Evolutionary conservation across 495 filamentous ascomycete genomes (phyloP), one percentile per base, ranked within the genome.

Genomic region (Umbilicaria muhlenbergii): DNA sequence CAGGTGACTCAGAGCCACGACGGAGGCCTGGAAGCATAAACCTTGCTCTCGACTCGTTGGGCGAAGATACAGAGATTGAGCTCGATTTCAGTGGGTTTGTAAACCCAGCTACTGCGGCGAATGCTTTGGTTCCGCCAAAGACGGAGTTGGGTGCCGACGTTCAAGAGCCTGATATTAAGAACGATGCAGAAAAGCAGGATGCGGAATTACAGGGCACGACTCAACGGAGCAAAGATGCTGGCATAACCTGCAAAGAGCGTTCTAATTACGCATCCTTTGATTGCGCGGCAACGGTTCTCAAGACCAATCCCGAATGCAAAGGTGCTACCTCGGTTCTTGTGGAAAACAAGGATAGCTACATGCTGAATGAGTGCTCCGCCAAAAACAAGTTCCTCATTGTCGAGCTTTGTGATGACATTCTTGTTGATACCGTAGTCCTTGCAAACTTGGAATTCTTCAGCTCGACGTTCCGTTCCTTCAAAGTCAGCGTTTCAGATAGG

Each of bases 381-480:
- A 67, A 82, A 54, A 89, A 94, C 62, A 95, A 96, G 61, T 93
- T 92, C 60, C 69, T 96, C 42, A 84, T 95, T 49, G 74, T 98
- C 42, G 89, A 98, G 59, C 63, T 81, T 2, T 84, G 78, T 53
- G 86, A 95, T 58, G 86, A 95, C 47, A 95, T 98, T 42, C 70
- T 94, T 36, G 81, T 98, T 42, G 91, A 98, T 58, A 98, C 91
- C 3, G 70, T 98, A 28, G 91, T 94, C 1, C 71, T 98, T 15
- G 89, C 91, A 35, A 98, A 96, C 60, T 98, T 89, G 58, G 91
- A 94, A 60, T 98, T 98, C 67, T 98, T 98, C 64, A 93, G 85
- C 41, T 92, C 84, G 48, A 95, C 94, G 70, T 85, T 96, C 54
- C 81, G 85, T 42, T 81, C 75, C 16, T 93, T 98, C 58, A 70